Conservation (phyloP, 2,329 filamentous ascomycete genomes). For the Beauveria australis region DNA sequence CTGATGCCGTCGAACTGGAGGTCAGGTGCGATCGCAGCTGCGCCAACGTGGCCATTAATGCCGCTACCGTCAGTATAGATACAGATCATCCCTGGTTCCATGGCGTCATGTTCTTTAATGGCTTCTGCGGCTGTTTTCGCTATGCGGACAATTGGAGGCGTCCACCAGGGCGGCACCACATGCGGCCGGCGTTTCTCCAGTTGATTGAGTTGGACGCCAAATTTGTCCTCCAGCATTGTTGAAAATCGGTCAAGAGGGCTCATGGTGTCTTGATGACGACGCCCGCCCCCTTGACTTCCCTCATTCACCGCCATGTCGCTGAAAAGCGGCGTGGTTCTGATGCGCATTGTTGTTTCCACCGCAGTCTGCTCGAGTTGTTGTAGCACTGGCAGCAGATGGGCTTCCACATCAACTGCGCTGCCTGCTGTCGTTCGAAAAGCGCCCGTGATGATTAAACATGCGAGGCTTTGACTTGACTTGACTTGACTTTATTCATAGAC, state of each 20-base stretch:
- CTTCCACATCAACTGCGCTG: constrained; percentile 18
- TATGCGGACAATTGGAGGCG: not conserved
- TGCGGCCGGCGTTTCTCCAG: not conserved
- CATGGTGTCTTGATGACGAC: not conserved
- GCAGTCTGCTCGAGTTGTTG: constrained; percentile 17
- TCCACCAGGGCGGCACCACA: not conserved
- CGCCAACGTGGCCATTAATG: constrained; percentile 4
- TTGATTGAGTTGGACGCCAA: not conserved
- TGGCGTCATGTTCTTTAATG: not conserved
- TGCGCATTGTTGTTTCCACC: constrained; percentile 17
- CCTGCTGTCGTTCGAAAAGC: constrained; percentile 19
- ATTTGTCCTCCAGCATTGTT: not conserved
- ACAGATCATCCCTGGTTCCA: not conserved
- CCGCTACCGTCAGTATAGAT: constrained; percentile 9
- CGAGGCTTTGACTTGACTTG: no score
- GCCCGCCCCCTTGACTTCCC: not conserved
- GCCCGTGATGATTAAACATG: no score
- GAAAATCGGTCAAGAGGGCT: not conserved
- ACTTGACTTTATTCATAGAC: no score
- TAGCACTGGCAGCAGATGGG: constrained; percentile 17
- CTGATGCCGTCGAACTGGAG: not conserved
- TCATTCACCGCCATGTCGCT: not conserved
- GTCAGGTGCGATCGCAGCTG: no score
- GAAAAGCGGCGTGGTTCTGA: constrained; percentile 14
- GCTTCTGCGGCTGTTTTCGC: not conserved